Conservation (phyloP, 345 rosid genomes). For the Brassica nigra region DNA sequence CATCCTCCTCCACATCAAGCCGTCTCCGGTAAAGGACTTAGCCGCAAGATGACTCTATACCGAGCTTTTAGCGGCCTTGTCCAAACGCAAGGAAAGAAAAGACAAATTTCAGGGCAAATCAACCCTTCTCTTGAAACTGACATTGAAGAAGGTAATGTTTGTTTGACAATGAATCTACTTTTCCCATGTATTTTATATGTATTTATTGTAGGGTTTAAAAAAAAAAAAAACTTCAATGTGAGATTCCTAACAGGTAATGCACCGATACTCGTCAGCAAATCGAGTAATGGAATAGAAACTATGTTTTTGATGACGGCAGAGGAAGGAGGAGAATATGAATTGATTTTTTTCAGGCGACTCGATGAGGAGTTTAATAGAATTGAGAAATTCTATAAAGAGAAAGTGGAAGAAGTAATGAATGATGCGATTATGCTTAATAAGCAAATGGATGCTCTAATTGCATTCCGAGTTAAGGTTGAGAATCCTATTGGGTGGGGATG, state of each 20-base stretch:
- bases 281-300: slow-evolving; percentile 44
- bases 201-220: neutral
- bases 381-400: slow-evolving; percentile 50
- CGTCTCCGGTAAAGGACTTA: slow-evolving; percentile 33
- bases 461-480: slow-evolving; percentile 57
- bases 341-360: slow-evolving; percentile 59
- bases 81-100: slow-evolving; percentile 31
- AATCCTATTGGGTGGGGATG: slow-evolving; percentile 48
- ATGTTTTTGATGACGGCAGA: slow-evolving; percentile 52
- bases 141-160: slow-evolving; percentile 41
- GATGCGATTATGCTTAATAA: slow-evolving; percentile 52
- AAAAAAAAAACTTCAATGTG: neutral
- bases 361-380: slow-evolving; percentile 68
- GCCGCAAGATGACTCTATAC: slow-evolving; percentile 47
- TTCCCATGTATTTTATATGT: neutral
- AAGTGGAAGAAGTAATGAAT: slow-evolving; percentile 58
- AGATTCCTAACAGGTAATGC: neutral
- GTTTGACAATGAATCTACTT: neutral
- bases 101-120: slow-evolving; percentile 18
- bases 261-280: slow-evolving; percentile 48
- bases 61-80: slow-evolving; percentile 65
- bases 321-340: slow-evolving; percentile 66
- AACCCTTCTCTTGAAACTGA: slow-evolving; percentile 1
- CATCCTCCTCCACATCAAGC: slow-evolving; percentile 12
- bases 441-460: slow-evolving; percentile 69